phyloP scores from a whole-genome alignment of 305 asterid genomes.

The Andrographis paniculata region DNA sequence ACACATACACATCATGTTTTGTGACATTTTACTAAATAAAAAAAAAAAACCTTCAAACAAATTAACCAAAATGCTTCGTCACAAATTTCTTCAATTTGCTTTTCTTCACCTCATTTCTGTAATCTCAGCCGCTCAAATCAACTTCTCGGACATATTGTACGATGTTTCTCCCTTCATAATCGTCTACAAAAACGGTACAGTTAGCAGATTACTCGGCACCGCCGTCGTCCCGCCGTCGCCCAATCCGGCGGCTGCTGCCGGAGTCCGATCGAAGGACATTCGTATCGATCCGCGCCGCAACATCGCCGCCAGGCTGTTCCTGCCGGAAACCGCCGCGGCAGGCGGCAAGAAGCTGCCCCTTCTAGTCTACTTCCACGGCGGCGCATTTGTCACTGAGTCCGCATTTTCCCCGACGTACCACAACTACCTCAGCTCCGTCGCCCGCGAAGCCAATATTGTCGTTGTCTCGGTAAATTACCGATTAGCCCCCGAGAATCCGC shows the following conservation, averaged over 20 bases:
- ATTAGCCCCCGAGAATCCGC: slow-evolving; percentile 57
- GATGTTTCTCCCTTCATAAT: slow-evolving; percentile 30
- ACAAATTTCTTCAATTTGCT: no score
- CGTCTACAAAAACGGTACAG: slow-evolving; percentile 41
- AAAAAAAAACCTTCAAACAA: no score
- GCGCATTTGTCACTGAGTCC: slow-evolving; percentile 47
- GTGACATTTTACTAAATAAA: no score
- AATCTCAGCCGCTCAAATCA: no score
- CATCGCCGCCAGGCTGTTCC: slow-evolving; percentile 43
- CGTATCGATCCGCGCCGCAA: slow-evolving; percentile 12
- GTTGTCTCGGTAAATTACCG: slow-evolving; percentile 58
- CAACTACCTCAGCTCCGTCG: slow-evolving; percentile 32
- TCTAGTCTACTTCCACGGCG: slow-evolving; percentile 63
- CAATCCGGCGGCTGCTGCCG: slow-evolving; percentile 26
- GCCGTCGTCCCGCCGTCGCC: slow-evolving; percentile 24
- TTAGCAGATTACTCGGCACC: slow-evolving; percentile 28
- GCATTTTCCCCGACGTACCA: slow-evolving; percentile 43
- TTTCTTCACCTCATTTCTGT: no score
- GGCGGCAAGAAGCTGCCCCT: slow-evolving; percentile 44
- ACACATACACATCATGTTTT: no score
- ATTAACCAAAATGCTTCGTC: no score
- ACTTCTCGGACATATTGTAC: slow-evolving; percentile 23
- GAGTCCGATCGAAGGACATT: slow-evolving; percentile 44
- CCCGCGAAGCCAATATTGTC: slow-evolving; percentile 29
- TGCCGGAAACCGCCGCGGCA: slow-evolving; percentile 25